Percentiles rank a stretch among this genome's conserved stretches.
Conservation (phyloP, 1,284 basidiomycete genomes). For the Leccinum pallidistipes region DNA sequence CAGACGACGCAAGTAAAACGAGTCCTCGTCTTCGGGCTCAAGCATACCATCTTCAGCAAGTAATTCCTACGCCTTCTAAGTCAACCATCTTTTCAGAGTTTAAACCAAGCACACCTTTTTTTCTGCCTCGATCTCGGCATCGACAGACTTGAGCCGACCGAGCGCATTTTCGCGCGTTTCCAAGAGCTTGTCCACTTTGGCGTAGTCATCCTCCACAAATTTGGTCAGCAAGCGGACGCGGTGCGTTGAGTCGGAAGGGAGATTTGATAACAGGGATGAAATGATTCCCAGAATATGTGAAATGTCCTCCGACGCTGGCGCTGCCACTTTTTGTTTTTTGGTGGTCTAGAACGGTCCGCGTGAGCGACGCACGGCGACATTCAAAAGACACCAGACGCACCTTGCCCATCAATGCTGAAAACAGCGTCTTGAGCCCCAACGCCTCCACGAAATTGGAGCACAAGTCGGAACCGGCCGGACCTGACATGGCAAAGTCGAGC, state of each 20-base stretch:
- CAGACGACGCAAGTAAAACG: constrained; percentile 81
- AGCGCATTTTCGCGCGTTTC: constrained; percentile 80
- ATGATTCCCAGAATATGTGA: constrained; percentile 89
- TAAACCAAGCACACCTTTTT: constrained; percentile 49
- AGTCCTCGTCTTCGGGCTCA: constrained; percentile 64
- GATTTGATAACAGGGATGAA: constrained; percentile 85
- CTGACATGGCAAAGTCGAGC: constrained; percentile 89
- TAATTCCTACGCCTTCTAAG: constrained; percentile 46
- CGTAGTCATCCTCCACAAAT: constrained; percentile 90
- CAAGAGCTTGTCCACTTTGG: constrained; percentile 90
- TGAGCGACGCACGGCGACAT: constrained; percentile 1
- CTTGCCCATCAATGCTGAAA: constrained; percentile 92
- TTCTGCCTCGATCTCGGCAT: constrained; percentile 66
- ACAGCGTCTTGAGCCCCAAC: constrained; percentile 85
- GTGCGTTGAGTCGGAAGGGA: constrained; percentile 80
- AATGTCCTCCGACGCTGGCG: constrained; percentile 76
- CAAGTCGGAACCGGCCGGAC: constrained; percentile 67
- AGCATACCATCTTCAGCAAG: constrained; percentile 58
- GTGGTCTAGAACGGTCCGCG: constrained; percentile 36
- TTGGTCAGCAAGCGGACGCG: constrained; percentile 88
- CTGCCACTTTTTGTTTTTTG: constrained; percentile 63
- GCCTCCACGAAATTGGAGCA: constrained; percentile 90
- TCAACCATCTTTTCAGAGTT: background rate
- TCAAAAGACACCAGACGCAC: constrained; percentile 39
- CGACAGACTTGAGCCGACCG: constrained; percentile 55